phyloP scores from a whole-genome alignment of 768 basidiomycete genomes.

The Suillus variegatus region DNA sequence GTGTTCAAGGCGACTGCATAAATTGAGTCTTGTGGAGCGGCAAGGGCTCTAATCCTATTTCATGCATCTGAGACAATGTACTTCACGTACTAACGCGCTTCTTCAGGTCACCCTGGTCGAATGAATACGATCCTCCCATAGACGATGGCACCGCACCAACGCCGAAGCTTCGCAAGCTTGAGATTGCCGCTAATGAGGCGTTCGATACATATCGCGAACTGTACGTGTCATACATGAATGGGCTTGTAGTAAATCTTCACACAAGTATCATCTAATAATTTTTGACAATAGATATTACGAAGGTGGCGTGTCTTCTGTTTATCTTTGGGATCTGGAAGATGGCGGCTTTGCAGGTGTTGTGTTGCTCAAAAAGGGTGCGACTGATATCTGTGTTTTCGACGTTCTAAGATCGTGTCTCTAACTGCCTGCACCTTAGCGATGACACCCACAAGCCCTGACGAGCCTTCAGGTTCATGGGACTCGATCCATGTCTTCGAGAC shows the following conservation, averaged over 20 bases:
- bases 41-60: background rate
- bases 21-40: background rate
- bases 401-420: slow-evolving; percentile 6
- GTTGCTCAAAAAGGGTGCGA: slow-evolving; percentile 85
- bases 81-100: slow-evolving; percentile 16
- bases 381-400: slow-evolving; percentile 1
- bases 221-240: slow-evolving; percentile 42
- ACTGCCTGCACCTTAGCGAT: slow-evolving; percentile 48
- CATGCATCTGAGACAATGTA: background rate
- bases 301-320: slow-evolving; percentile 96
- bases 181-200: slow-evolving; percentile 92
- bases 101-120: slow-evolving; percentile 95
- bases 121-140: slow-evolving; percentile 89
- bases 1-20: background rate
- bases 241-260: slow-evolving; percentile 6
- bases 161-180: slow-evolving; percentile 83
- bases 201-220: slow-evolving; percentile 98
- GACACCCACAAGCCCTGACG: slow-evolving; percentile 52
- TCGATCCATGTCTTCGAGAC: slow-evolving; percentile 98
- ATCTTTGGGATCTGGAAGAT: slow-evolving; percentile 97
- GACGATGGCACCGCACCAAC: slow-evolving; percentile 90
- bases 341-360: slow-evolving; percentile 97
- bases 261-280: background rate
- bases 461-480: slow-evolving; percentile 92
- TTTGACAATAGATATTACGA: slow-evolving; percentile 78